Evolutionary conservation across 345 rosid species (phyloP).

Genomic region (Citrus sinensis): DVS_A1.0 CM039164.1:23098001-23098500

Average conservation of each 20-base stretch:
- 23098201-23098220: constrained; percentile 82
- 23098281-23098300: constrained; percentile 58
- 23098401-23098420: constrained; percentile 12
- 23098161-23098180: neutral
- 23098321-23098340: constrained; percentile 64
- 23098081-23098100: neutral
- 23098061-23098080: neutral
- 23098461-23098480: constrained; percentile 70
- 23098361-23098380: constrained; percentile 3
- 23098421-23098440: constrained; percentile 9
- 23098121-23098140: neutral
- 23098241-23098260: constrained; percentile 83
- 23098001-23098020: neutral
- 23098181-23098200: constrained; percentile 93
- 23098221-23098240: constrained; percentile 87
- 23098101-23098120: neutral
- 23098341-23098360: constrained; percentile 95
- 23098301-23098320: constrained; percentile 74
- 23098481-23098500: constrained; percentile 74
- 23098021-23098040: neutral
- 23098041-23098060: neutral
- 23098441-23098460: constrained; percentile 37
- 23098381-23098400: neutral
- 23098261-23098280: constrained; percentile 74
- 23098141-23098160: constrained; percentile 8